Evolutionary conservation across 257 asterid species (phyloP), one percentile per base, ranked within the genome.

Genomic region (Gentiana dahurica): DNA sequence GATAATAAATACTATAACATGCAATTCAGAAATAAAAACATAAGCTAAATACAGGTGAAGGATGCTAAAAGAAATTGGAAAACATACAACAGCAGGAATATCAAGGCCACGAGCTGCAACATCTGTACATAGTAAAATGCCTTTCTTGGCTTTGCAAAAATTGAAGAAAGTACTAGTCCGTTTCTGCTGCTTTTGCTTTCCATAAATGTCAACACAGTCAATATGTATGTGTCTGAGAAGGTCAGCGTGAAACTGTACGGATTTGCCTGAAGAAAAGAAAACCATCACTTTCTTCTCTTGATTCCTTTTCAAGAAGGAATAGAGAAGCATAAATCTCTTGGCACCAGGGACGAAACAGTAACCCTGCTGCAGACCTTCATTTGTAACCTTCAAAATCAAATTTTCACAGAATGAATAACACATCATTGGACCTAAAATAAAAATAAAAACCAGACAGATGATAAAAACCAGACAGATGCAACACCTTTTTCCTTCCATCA

Each of bases 21-120:
- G 41, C 60, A 55, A 55, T 0, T 8, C 49, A 6, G 8, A n/a
- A 3, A 64, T 33, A 8, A 6, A 58, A 41, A 10, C 32, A 36
- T 3, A 45, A 50, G 65, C 36, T 35, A 58, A 55, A 66, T 55
- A 41, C 9, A 41, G 46, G 10, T 41, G 46, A 1, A 41, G 46
- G 9, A 41, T 10, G 46, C 6, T 10, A 7, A 5, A 41, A 5
- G 46, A 57, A 58, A 47, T 1, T 51, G 47, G 33, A 39, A 35
- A 70, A 50, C 79, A 65, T 88, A 92, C 99, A 97, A 92, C 97
- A 57, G 84, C 73, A 58, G 97, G 99, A 73, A 92, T 88, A 77
- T 92, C 97, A 64, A 92, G 95, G 60, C 99, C 99, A 69, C 99
- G 97, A 55, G 99, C 95, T 24, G 97, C 99, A 8, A 92, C 95